Evolutionary conservation across 768 basidiomycete species (phyloP).

Genomic region (Collybia sordida): DNA sequence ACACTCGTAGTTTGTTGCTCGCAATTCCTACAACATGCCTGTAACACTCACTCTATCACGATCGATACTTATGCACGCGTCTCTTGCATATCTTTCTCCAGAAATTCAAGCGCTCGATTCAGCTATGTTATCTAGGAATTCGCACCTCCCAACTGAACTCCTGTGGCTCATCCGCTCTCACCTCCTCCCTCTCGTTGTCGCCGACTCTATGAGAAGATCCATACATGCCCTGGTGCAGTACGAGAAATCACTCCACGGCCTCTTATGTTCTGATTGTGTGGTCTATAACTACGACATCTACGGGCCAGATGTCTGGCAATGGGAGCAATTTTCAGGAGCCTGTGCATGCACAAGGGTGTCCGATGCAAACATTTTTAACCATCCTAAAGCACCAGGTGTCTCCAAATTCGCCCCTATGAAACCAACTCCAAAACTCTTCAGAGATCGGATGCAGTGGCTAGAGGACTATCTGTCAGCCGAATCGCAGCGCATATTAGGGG

Average conservation of each 20-base stretch:
- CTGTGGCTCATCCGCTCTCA: slow-evolving; percentile 49
- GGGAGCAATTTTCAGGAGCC: slow-evolving; percentile 50
- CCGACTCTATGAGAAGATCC: slow-evolving; percentile 40
- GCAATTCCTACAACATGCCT: slow-evolving; percentile 16
- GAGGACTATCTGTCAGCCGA: slow-evolving; percentile 45
- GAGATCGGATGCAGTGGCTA: slow-evolving; percentile 45
- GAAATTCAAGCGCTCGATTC: slow-evolving; percentile 43
- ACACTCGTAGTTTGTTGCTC: slow-evolving; percentile 8
- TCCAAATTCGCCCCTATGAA: slow-evolving; percentile 5
- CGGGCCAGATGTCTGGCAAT: slow-evolving; percentile 50
- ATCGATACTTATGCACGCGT: slow-evolving; percentile 49
- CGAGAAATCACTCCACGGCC: slow-evolving; percentile 35
- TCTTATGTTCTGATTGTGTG: slow-evolving; percentile 50
- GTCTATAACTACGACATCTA: slow-evolving; percentile 54
- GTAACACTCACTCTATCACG: slow-evolving; percentile 34
- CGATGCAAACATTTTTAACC: neutral
- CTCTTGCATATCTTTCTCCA: slow-evolving; percentile 48
- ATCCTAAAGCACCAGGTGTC: slow-evolving; percentile 3
- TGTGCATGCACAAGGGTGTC: slow-evolving; percentile 40
- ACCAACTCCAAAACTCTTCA: slow-evolving; percentile 27
- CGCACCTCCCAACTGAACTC: slow-evolving; percentile 49
- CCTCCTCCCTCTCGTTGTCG: slow-evolving; percentile 42
- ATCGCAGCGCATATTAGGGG: slow-evolving; percentile 16
- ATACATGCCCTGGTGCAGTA: slow-evolving; percentile 39
- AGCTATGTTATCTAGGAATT: slow-evolving; percentile 24